Evolutionary conservation across 2,329 filamentous ascomycete species (phyloP), one percentile per base, ranked within the genome.

Genomic region (Phaeosphaeriaceae sp.): DNA sequence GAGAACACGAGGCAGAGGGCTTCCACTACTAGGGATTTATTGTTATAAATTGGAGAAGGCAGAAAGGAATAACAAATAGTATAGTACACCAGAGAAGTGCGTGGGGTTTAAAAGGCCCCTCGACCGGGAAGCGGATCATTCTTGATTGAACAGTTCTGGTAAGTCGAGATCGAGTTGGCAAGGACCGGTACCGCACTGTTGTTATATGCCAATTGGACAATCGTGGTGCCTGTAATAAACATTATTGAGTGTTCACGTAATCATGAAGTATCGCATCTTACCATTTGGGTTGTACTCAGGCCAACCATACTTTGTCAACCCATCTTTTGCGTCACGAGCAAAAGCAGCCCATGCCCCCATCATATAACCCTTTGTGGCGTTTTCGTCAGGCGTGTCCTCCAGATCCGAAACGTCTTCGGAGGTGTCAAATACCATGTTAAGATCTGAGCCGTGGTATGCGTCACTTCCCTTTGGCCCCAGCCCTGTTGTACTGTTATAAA

Each of bases 361-460:
- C 49, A 73, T 70, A 30, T 72, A 70, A 34, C 59, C 58, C 29
- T 66, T 64, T 3, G 67, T 64, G 32, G 56, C 56, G 15, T 60
- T 56, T 51, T 75, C 64, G 6, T 60, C 54, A 9, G 48, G 32
- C 11, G 59, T 57, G n/a, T 61, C 55, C 8, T 51, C 17, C 12
- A 65, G 36, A 17, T 67, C 54, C 38, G 63, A 57, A 20, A 70
- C 56, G 34, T 68, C 50, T 30, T 46, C 40, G 42, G 65, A 47
- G 47, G 65, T 66, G n/a, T 71, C 71, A 41, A 74, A 73, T 7
- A 74, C 50, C 48, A 71, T 61, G 23, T 61, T 61, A 11, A 74
- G 55, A 37, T 75, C 74, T 16, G 64, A 60, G 6, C 63, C 68
- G 37, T 76, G 74, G 42, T 74, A 76, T 11, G 72, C 68, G 3